These are phyloP conservation scores for Haplosporangium sp. DNA, from an alignment of 371 early-diverging fungal species.

Conservation along the genomic window DNA sequence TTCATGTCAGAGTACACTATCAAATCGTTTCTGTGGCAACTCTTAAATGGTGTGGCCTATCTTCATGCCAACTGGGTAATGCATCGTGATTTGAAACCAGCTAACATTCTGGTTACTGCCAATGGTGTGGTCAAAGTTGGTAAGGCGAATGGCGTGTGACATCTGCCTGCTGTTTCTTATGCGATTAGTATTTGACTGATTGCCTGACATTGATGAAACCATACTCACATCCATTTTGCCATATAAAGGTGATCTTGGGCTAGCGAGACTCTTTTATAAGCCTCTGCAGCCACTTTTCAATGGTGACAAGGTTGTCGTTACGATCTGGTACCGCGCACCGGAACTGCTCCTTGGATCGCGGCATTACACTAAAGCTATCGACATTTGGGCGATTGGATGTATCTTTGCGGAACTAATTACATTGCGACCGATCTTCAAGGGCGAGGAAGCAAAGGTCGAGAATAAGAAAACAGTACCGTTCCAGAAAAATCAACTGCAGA, in stretches of 20 bases:
- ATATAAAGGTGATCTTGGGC: conserved; percentile 82
- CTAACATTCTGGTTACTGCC: conserved; percentile 88
- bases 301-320: conserved; percentile 96
- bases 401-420: conserved; percentile 94
- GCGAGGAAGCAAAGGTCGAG: conserved; percentile 95
- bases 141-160: conserved; percentile 27
- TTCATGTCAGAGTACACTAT: conserved; percentile 84
- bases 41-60: conserved; percentile 91
- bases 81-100: conserved; percentile 93
- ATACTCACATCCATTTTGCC: not conserved
- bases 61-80: conserved; percentile 94
- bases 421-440: conserved; percentile 92
- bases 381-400: conserved; percentile 97
- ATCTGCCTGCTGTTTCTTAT: not conserved
- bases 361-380: conserved; percentile 94
- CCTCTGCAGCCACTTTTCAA: conserved; percentile 87
- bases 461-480: conserved; percentile 89
- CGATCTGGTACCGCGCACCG: conserved; percentile 98
- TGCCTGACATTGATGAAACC: too few species aligned
- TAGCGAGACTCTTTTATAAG: conserved; percentile 86
- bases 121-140: conserved; percentile 91
- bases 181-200: not conserved
- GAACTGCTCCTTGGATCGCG: conserved; percentile 93
- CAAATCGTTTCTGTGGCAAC: conserved; percentile 92
- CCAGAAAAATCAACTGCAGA: conserved; percentile 88